Evolutionary conservation across 2,329 filamentous ascomycete species (phyloP).

Genomic region (Penicillium sp.): DNA sequence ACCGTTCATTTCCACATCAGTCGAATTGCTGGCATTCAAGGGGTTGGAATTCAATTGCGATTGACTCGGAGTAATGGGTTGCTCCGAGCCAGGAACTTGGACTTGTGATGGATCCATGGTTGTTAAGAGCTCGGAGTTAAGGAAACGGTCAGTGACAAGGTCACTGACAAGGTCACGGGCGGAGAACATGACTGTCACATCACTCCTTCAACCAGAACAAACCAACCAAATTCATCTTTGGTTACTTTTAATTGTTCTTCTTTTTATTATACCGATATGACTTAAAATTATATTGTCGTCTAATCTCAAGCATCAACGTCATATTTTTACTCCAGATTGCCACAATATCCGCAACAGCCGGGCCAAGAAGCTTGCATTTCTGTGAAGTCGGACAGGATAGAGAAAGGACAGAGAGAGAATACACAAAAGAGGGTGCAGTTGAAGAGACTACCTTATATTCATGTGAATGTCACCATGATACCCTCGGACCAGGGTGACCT

Average conservation of each 20-base stretch:
- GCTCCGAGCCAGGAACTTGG: slow-evolving; percentile 3
- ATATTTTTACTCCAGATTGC: background rate
- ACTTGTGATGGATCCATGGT: slow-evolving; percentile 3
- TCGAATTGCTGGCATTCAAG: slow-evolving; percentile 12
- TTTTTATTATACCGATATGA: too few species aligned
- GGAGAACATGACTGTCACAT: too few species aligned
- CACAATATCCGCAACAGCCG: background rate
- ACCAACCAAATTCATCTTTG: too few species aligned
- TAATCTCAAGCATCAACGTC: too few species aligned
- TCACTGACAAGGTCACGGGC: too few species aligned
- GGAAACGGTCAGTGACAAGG: too few species aligned
- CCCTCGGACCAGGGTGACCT: background rate
- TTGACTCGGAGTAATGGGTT: background rate
- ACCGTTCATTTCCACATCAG: slow-evolving; percentile 30
- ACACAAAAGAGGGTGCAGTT: background rate
- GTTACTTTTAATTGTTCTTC: too few species aligned
- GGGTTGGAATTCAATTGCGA: background rate
- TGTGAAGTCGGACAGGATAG: background rate
- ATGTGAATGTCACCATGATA: background rate
- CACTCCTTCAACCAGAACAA: too few species aligned
- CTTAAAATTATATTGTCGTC: too few species aligned
- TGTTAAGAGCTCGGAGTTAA: too few species aligned
- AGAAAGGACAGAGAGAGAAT: background rate
- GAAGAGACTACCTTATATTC: background rate
- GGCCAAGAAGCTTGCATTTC: background rate